Percentiles rank a stretch among this genome's conserved stretches.
These are phyloP conservation scores for Ananas comosus DNA, from an alignment of 176 grass and related monocot genomes.

Conservation along the genomic window DNA sequence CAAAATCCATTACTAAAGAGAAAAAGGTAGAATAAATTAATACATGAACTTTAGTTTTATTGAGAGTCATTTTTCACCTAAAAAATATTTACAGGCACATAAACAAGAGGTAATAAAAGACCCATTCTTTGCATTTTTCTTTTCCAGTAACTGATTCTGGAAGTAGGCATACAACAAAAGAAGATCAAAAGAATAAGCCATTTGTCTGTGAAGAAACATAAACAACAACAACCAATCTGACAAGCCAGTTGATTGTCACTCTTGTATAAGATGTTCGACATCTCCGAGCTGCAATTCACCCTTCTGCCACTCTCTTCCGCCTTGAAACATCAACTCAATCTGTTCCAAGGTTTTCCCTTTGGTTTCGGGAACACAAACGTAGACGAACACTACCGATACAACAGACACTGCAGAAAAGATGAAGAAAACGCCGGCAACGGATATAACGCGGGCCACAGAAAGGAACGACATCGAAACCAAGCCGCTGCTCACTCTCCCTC, in stretches of 20 bases:
- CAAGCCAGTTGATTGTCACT: neutral
- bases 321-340: constrained; percentile 84
- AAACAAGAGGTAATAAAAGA: too few relatives aligned
- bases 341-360: constrained; percentile 86
- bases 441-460: constrained; percentile 59
- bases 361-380: constrained; percentile 72
- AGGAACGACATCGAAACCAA: constrained; percentile 85
- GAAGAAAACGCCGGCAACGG: constrained; percentile 69
- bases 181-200: too few relatives aligned
- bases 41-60: too few relatives aligned
- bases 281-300: constrained; percentile 68
- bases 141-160: too few relatives aligned
- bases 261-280: constrained; percentile 47
- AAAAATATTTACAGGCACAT: too few relatives aligned
- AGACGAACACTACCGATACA: constrained; percentile 58
- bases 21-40: too few relatives aligned
- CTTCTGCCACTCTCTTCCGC: constrained; percentile 41
- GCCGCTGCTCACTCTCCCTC: constrained; percentile 75
- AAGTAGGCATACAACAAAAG: too few relatives aligned
- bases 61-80: too few relatives aligned
- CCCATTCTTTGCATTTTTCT: too few relatives aligned
- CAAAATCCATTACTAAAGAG: too few relatives aligned
- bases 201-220: too few relatives aligned
- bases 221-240: too few relatives aligned
- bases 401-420: constrained; percentile 50